Base-by-base conservation (phyloP, 83 land plant genomes). In the Diphasiastrum complanatum region DNA sequence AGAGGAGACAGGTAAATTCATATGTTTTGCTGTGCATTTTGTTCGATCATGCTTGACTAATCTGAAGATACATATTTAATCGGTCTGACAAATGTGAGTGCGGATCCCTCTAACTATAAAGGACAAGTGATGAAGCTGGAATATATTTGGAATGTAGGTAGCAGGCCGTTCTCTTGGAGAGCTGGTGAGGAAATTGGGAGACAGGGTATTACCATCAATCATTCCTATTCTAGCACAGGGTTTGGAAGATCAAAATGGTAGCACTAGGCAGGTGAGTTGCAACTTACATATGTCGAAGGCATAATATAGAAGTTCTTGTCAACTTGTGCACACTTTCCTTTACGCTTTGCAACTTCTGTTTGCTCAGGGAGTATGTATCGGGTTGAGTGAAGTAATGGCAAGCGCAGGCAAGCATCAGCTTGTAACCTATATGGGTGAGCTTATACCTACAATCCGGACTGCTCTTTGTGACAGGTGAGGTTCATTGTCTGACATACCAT, bases 391-490 rank as follows among this genome's bases (percentile, higher is more conserved):
- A 73, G 99, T 95, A 46, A 83, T 95, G 93, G 80, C 82, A 45
- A 84, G 85, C 74, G 97, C 99, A 68, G 99, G 99, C 50, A 90
- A 78, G 68, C 78, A 78, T 65, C 99, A 95, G 71, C 68, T 95
- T 19, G 61, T 95, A 49, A 73, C 70, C 51, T 95, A 87, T 67
- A 90, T 95, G 97, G 83, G 78, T 46, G 79, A 81, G 49, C 87
- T 95, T 14, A 95, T 95, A 51, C 97, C 97, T 1, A 87, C 99
- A 10, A 95, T 95, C 45, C 85, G 95, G 18, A 79, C 81, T 38
- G 99, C 99, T 23, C 90, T 95, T 24, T 95, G 99, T 81, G 99
- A 95, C 73, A 89, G 95, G 99, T 90, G n/a, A n/a, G n/a, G n/a
- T n/a, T n/a, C n/a, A n/a, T n/a, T n/a, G n/a, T n/a, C n/a, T n/a